Conservation (phyloP, 441 rosid species). For the Geranium incanum region DNA sequence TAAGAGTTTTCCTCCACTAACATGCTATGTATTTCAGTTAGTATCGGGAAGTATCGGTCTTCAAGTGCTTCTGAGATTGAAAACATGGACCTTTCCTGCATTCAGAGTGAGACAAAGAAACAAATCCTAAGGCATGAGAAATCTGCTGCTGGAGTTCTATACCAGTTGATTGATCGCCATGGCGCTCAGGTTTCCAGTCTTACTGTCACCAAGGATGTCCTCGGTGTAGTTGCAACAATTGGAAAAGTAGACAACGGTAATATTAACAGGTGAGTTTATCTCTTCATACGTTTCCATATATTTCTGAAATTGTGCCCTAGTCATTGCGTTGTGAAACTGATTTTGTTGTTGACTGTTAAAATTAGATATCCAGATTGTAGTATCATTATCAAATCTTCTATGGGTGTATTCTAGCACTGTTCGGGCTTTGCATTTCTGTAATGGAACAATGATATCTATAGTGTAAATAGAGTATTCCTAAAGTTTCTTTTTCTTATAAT, state of each 20-base stretch:
- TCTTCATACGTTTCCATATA: background rate
- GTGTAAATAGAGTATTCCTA: background rate
- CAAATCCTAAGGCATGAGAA: constrained; percentile 46
- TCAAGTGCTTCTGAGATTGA: constrained; percentile 24
- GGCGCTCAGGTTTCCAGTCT: constrained; percentile 37
- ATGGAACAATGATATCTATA: background rate
- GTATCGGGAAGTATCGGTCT: constrained; percentile 51
- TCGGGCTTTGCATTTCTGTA: background rate
- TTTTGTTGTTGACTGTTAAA: background rate
- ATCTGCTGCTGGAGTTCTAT: constrained; percentile 65
- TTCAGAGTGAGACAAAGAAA: constrained; percentile 39
- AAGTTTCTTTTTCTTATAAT: background rate
- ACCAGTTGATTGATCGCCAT: constrained; percentile 40
- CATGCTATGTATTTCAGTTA: constrained; percentile 33
- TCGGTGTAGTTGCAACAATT: constrained; percentile 73
- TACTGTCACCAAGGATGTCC: constrained; percentile 39
- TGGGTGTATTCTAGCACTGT: background rate
- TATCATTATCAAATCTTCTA: background rate
- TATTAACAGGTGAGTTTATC: constrained; percentile 61
- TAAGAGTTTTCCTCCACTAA: background rate
- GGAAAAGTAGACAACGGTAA: constrained; percentile 66
- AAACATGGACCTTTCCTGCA: constrained; percentile 25
- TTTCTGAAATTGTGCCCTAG: background rate
- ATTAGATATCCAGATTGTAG: background rate
- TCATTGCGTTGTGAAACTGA: constrained; percentile 6